phyloP scores from a whole-genome alignment of 371 early-diverging fungal species.

The Haplosporangium sp. region DNA sequence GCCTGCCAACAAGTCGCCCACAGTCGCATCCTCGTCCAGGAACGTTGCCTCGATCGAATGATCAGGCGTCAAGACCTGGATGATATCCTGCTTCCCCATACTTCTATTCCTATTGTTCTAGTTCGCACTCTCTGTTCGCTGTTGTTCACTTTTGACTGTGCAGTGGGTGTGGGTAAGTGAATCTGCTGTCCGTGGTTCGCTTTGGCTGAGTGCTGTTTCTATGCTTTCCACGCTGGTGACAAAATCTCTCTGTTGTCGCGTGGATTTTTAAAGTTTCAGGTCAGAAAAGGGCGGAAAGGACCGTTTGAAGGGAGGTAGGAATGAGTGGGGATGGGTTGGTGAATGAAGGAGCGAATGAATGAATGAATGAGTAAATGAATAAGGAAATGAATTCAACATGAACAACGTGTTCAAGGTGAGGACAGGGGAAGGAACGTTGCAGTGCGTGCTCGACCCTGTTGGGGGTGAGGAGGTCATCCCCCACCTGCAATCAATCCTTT shows the following conservation, averaged over 20 bases:
- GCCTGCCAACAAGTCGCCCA: constrained; percentile 42
- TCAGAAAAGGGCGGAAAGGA: too few species aligned
- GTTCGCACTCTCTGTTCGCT: not conserved
- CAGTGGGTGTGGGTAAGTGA: too few species aligned
- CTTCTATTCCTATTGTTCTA: constrained; percentile 1
- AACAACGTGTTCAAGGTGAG: too few species aligned
- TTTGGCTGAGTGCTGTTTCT: too few species aligned
- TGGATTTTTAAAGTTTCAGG: too few species aligned
- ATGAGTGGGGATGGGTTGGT: not conserved
- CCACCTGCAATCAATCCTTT: too few species aligned
- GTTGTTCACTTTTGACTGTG: too few species aligned
- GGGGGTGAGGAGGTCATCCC: not conserved
- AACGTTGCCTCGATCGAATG: constrained; percentile 49
- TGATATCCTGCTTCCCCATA: constrained; percentile 58
- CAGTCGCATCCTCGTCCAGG: constrained; percentile 55
- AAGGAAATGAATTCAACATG: not conserved
- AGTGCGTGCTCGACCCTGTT: not conserved
- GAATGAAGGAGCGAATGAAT: not conserved
- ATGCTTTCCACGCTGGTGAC: too few species aligned
- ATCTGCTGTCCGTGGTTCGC: too few species aligned
- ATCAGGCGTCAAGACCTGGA: constrained; percentile 56
- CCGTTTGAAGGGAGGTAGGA: too few species aligned
- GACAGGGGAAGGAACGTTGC: not conserved
- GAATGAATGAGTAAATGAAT: not conserved
- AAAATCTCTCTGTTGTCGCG: too few species aligned